These are phyloP conservation scores for Knoxdaviesia proteae DNA, from an alignment of 2,329 filamentous ascomycete genomes.

Conservation along the genomic window DNA sequence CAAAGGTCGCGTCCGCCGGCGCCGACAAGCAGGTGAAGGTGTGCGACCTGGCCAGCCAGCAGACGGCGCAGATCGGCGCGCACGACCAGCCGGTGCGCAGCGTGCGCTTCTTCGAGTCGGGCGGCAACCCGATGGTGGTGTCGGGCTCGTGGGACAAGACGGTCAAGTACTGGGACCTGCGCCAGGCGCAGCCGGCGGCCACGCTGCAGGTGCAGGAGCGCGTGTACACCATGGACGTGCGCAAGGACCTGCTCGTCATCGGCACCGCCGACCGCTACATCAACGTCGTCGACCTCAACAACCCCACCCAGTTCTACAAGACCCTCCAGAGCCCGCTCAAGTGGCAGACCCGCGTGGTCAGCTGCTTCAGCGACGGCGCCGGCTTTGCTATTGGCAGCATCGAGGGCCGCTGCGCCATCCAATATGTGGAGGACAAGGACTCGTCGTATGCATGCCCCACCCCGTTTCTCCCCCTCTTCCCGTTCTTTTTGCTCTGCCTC, in stretches of 20 bases:
- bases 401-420: conserved; percentile 90
- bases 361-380: conserved; percentile 78
- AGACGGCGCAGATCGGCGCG: conserved; percentile 53
- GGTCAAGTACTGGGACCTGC: conserved; percentile 74
- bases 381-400: conserved; percentile 94
- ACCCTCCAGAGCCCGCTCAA: conserved; percentile 88
- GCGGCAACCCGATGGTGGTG: conserved; percentile 60
- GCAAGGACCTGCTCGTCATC: conserved; percentile 70
- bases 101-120: conserved; percentile 56
- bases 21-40: conserved; percentile 82
- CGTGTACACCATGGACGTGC: conserved; percentile 81
- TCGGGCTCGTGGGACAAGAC: conserved; percentile 89
- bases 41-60: conserved; percentile 54
- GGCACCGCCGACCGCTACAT: conserved; percentile 92
- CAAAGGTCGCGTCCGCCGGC: conserved; percentile 68
- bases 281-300: conserved; percentile 78
- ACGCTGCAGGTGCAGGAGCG: conserved; percentile 51
- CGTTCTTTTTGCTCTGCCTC: background rate
- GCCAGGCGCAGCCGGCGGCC: conserved; percentile 42
- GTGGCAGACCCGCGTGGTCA: conserved; percentile 92
- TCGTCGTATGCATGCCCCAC: conserved; percentile 28
- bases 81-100: conserved; percentile 69
- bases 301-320: conserved; percentile 87
- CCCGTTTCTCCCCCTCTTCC: background rate
- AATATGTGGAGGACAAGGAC: conserved; percentile 96